Evolutionary conservation across 2,329 filamentous ascomycete species (phyloP).

Genomic region (Fusarium newnesense): DNA sequence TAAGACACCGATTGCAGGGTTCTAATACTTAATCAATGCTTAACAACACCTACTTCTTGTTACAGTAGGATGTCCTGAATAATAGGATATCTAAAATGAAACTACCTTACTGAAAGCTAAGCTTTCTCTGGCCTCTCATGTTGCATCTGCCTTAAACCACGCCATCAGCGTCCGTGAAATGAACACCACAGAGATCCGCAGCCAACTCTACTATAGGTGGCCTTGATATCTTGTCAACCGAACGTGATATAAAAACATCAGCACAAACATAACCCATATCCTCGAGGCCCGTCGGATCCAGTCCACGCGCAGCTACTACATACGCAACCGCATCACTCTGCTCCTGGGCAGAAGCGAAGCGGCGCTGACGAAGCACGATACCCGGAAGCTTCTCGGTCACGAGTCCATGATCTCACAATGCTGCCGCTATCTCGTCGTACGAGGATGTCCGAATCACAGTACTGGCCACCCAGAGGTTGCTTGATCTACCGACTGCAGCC

Average conservation of each 20-base stretch:
- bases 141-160: too few species aligned
- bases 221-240: accelerated
- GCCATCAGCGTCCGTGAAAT: not conserved
- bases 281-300: not conserved
- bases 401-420: not conserved
- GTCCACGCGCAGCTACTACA: not conserved
- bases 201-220: not conserved
- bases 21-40: not conserved
- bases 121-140: too few species aligned
- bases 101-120: too few species aligned
- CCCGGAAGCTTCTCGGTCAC: not conserved
- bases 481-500: not conserved
- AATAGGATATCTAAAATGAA: too few species aligned
- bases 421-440: not conserved
- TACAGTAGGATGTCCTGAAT: too few species aligned
- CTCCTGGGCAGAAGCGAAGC: not conserved
- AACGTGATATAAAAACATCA: not conserved
- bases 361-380: not conserved
- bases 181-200: accelerated
- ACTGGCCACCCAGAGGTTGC: not conserved
- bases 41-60: not conserved
- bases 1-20: not conserved
- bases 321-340: not conserved
- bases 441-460: not conserved
- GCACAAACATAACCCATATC: not conserved